A percentile compares a stretch with the other conserved stretches of the same genome.
Conservation (phyloP, 2,329 filamentous ascomycete species). For the Didymella segeticola region DNA sequence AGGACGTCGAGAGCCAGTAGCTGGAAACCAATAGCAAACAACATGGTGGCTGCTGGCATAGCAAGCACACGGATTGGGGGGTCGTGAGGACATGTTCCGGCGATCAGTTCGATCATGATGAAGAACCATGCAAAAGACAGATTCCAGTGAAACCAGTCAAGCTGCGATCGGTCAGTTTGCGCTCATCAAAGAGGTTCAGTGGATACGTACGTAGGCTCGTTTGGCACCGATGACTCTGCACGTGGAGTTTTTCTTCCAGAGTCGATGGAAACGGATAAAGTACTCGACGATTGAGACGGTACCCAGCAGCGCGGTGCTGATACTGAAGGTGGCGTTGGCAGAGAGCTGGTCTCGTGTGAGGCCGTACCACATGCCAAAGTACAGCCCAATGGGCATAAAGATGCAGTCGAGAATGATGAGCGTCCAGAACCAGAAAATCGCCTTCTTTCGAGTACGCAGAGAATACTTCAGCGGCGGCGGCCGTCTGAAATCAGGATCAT, state of each 20-base stretch:
- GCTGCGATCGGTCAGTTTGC: slow-evolving; percentile 34
- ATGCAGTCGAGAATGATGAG: slow-evolving; percentile 66
- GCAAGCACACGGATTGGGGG: slow-evolving; percentile 61
- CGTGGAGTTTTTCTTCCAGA: slow-evolving; percentile 60
- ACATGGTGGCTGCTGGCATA: slow-evolving; percentile 60
- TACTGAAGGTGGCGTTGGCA: slow-evolving; percentile 60
- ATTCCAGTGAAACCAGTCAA: slow-evolving; percentile 67
- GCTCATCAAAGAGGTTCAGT: no score
- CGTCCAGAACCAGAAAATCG: slow-evolving; percentile 65
- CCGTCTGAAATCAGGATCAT: slow-evolving; percentile 49
- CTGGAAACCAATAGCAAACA: slow-evolving; percentile 60
- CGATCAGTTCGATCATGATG: slow-evolving; percentile 64
- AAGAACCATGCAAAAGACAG: slow-evolving; percentile 62
- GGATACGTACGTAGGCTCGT: slow-evolving; percentile 46
- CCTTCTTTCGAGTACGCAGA: slow-evolving; percentile 60
- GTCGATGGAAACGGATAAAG: slow-evolving; percentile 55
- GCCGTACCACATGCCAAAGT: slow-evolving; percentile 67
- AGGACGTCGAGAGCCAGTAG: slow-evolving; percentile 58
- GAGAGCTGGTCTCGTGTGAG: slow-evolving; percentile 55
- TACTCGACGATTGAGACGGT: slow-evolving; percentile 63
- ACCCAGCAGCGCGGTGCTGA: slow-evolving; percentile 61
- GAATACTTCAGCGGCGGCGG: slow-evolving; percentile 64
- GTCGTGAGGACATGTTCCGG: slow-evolving; percentile 56
- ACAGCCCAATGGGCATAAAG: slow-evolving; percentile 64
- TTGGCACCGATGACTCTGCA: slow-evolving; percentile 60